Evolutionary conservation across 768 basidiomycete species (phyloP), one percentile per base, ranked within the genome.

Genomic region (Lentinula guzmanii): DNA sequence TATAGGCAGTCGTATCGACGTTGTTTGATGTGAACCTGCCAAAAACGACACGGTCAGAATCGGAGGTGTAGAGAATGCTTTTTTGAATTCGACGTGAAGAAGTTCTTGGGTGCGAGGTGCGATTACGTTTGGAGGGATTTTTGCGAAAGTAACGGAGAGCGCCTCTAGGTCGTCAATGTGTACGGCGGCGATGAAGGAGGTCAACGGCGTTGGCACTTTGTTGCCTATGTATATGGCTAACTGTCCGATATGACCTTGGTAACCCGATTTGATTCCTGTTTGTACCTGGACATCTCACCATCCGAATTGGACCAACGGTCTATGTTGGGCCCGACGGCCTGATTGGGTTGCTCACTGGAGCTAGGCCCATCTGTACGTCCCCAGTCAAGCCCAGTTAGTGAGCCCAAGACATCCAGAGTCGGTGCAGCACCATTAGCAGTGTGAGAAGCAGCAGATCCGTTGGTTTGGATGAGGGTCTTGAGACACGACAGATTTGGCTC

Each of bases 201-300:
- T 91, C 68, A 99, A 83, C n/a, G 96, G 83, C 7, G 85, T 85
- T 5, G 90, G 84, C 55, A 95, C 79, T 72, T 99, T 99, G 81
- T 98, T 99, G 65, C 97, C 97, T 64, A 98, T 82, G 76, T 97
- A 98, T 41, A 99, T 78, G 31, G 95, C 95, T 52, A 99, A 69
- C 68, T 98, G 93, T 15, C 91, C 21, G 21, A 21, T 21, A 21
- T 21, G 21, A 21, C 21, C 21, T 71, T 98, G 96, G 72, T 91
- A 99, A 68, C 95, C 89, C 34, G 95, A 94, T 77, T 98, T 99
- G 77, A 98, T 74, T 37, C 97, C 97, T 56, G 98, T 85, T 71
- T 98, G 96, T 48, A 99, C 84, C 73, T 96, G 93, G 8, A 91
- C 84, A 66, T 98, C 96, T 73, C 86, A 50, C 97, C 97, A 63